Evolutionary conservation across 2,329 filamentous ascomycete genomes (phyloP), one percentile per base, ranked within the genome.

Genomic region (Fusarium lyarnte): DNA sequence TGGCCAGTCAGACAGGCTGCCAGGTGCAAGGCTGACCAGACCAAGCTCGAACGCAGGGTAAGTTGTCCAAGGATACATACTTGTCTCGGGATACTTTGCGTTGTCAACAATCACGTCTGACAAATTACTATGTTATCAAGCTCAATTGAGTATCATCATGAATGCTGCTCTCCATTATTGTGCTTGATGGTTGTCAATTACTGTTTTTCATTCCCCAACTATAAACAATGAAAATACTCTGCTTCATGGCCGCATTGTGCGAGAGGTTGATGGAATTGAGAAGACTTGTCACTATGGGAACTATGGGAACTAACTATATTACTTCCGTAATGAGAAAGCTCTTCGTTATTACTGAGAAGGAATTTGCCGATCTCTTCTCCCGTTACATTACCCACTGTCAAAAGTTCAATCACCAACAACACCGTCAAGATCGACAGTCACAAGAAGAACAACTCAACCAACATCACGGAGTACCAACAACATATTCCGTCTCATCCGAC

Each of bases 11-110:
- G 13, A 8, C 11, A 12, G 8, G 27, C 21, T 4, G 27, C 42
- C 39, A 49, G 36, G n/a, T 39, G 62, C 70, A 57, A 77, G 75
- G 75, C 75, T 77, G 68, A 60, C 13, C 8, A n/a, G 14, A 6
- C 36, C n/a, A 16, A 47, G 33, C 16, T 64, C 17, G n/a, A 11
- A 19, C 33, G 11, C 53, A 72, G 69, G 69, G 58, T 72, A 72
- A 25, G 39, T 13, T 23, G 16, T 13, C 14, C 14, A 53, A 35
- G 16, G 8, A 11, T 29, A 29, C 27, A 31, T n/a, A 17, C 25
- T 16, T 25, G 31, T 25, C 14, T 33, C 23, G 8, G 6, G 3
- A n/a, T 21, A 25, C 16, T 41, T 36, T 19, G 16, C 12, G 11
- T 36, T n/a, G 45, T 62, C 25, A 23, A 47, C 12, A 47, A 46